Conservation (phyloP, 2,329 filamentous ascomycete genomes). For the Drechslerella stenobrocha region DNA sequence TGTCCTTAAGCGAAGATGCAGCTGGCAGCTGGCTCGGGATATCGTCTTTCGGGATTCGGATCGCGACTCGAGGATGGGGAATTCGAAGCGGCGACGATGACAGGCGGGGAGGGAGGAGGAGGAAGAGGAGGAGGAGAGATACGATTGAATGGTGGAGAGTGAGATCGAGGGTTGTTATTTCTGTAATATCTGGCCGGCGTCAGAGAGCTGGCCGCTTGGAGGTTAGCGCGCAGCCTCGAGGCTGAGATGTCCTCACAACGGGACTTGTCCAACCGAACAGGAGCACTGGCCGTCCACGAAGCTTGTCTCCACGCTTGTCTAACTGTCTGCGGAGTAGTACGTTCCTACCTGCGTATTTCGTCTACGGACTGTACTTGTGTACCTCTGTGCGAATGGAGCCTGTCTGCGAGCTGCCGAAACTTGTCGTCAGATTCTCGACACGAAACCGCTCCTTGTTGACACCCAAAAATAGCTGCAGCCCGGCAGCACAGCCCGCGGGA, state of each 20-base stretch:
- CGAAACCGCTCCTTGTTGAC: no score
- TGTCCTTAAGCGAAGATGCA: conserved; percentile 6
- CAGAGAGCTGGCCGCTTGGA: no score
- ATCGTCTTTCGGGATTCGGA: not conserved
- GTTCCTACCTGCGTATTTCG: not conserved
- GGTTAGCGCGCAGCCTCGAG: not conserved
- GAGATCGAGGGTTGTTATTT: no score
- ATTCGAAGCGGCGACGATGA: not conserved
- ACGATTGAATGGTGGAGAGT: no score
- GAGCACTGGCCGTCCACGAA: no score
- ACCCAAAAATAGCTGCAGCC: no score
- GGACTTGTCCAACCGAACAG: conserved; percentile 6
- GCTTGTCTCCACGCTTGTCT: no score
- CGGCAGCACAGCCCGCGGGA: no score
- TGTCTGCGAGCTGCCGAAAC: not conserved
- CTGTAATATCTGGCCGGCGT: no score
- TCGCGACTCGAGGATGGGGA: not conserved
- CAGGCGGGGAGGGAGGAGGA: not conserved
- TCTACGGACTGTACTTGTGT: not conserved
- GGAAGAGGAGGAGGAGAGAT: not conserved
- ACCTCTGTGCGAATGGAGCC: not conserved
- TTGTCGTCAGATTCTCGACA: no score
- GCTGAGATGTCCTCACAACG: conserved; percentile 2
- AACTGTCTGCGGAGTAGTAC: no score
- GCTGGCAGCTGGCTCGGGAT: no score